phyloP scores from a whole-genome alignment of 2,329 filamentous ascomycete genomes.

The Apiospora saccharicola region DNA sequence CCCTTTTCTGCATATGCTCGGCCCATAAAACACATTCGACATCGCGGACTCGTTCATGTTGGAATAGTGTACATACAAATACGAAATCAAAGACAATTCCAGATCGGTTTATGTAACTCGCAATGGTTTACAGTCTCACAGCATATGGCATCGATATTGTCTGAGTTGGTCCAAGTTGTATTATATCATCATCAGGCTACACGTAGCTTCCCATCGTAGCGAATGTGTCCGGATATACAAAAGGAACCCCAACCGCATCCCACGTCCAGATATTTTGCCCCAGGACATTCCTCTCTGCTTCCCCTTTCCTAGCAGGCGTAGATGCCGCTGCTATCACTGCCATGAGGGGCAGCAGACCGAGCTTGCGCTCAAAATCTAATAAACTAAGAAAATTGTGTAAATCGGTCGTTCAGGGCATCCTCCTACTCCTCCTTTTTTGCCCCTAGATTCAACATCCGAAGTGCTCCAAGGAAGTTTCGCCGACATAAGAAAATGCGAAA shows the following conservation, averaged over 20 bases:
- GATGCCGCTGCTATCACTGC: not conserved
- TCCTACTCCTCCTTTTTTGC: not conserved
- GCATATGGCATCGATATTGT: not conserved
- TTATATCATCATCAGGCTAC: conserved; percentile 1
- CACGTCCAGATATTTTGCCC: not conserved
- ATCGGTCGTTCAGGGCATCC: not conserved
- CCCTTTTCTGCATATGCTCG: conserved; percentile 6
- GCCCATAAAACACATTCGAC: not conserved
- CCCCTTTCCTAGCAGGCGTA: not conserved
- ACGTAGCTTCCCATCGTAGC: conserved; percentile 15
- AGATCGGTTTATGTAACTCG: no score
- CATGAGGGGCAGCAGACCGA: not conserved
- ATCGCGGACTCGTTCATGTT: not conserved
- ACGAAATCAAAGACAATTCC: not conserved
- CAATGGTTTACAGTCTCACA: not conserved
- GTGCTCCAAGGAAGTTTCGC: not conserved
- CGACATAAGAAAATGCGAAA: not conserved
- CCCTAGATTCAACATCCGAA: not conserved
- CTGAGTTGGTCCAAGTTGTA: not conserved
- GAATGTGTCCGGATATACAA: not conserved
- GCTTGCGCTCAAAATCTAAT: not conserved
- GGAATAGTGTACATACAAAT: not conserved
- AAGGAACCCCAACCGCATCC: not conserved
- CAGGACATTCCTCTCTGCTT: not conserved
- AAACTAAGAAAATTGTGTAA: conserved; percentile 6